Percentiles rank a stretch among this genome's conserved stretches.
Conservation (phyloP, 2,329 filamentous ascomycete species). For the Cadophora sp. region DNA sequence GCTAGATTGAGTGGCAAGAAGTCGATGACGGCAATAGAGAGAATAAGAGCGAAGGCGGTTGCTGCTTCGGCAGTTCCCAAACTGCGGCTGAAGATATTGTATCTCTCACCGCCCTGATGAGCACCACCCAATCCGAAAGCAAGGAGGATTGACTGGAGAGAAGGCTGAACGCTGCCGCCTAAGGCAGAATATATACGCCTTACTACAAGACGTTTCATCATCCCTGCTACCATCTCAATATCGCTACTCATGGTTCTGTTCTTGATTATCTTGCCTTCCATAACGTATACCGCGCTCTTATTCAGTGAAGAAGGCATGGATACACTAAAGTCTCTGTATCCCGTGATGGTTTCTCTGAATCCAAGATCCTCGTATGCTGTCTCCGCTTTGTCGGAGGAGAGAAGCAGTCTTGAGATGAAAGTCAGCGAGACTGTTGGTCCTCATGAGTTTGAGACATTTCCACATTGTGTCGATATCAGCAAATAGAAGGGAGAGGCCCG, state of each 20-base stretch:
- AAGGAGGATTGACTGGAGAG: too few species aligned
- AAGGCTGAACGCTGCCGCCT: too few species aligned
- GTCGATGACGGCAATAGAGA: too few species aligned
- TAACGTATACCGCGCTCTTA: conserved; percentile 88
- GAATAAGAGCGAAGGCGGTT: too few species aligned
- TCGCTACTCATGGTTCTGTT: conserved; percentile 55
- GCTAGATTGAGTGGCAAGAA: too few species aligned
- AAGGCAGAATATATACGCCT: too few species aligned
- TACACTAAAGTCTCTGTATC: conserved; percentile 89
- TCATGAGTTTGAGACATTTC: conserved; percentile 89
- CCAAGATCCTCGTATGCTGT: conserved; percentile 84
- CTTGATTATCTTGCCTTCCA: conserved; percentile 76
- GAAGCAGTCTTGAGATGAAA: conserved; percentile 75
- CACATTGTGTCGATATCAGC: conserved; percentile 73
- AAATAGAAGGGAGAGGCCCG: conserved; percentile 22
- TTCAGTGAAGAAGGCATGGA: conserved; percentile 97
- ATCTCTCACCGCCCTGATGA: too few species aligned
- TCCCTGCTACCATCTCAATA: conserved; percentile 69
- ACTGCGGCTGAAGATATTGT: too few species aligned
- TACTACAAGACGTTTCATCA: too few species aligned
- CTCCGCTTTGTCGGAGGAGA: conserved; percentile 72
- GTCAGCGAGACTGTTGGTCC: conserved; percentile 91
- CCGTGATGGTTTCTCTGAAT: conserved; percentile 81
- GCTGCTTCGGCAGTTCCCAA: too few species aligned
- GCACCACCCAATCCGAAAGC: too few species aligned